Conservation (phyloP, 2,329 filamentous ascomycete species). For the Fusarium brachygibbosum region DNA sequence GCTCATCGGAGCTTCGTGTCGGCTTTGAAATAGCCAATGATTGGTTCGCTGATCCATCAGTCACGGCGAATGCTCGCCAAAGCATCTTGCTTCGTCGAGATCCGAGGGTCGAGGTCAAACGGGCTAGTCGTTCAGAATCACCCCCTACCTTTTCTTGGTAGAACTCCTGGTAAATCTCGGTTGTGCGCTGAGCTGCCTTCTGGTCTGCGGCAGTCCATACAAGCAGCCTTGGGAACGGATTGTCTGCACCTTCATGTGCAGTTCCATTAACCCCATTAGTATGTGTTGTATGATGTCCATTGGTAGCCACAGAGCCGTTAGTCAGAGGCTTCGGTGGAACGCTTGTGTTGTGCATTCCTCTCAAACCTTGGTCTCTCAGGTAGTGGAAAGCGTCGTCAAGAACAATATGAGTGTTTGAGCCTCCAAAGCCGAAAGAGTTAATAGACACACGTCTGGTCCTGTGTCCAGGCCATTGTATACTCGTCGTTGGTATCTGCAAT, state of each 20-base stretch:
- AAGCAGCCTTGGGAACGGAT: slow-evolving; percentile 50
- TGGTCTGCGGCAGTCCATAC: slow-evolving; percentile 55
- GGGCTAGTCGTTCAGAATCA: background rate
- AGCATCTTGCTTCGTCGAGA: slow-evolving; percentile 48
- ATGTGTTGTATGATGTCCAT: background rate
- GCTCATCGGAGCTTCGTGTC: slow-evolving; percentile 1
- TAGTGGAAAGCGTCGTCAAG: slow-evolving; percentile 47
- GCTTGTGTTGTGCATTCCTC: slow-evolving; percentile 1
- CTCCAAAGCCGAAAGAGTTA: slow-evolving; percentile 63
- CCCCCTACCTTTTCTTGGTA: background rate
- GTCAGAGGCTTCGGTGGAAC: rapidly evolving
- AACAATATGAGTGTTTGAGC: slow-evolving; percentile 59
- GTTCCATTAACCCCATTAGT: background rate
- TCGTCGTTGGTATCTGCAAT: background rate
- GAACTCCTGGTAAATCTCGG: background rate
- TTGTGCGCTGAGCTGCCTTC: slow-evolving; percentile 40
- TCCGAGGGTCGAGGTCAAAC: slow-evolving; percentile 51
- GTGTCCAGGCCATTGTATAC: background rate
- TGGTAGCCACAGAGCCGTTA: background rate
- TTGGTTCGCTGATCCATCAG: background rate
- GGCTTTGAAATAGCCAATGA: background rate
- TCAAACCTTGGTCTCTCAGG: background rate
- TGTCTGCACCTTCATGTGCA: slow-evolving; percentile 22
- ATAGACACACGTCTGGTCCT: slow-evolving; percentile 46
- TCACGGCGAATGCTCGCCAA: slow-evolving; percentile 8